These are phyloP conservation scores for Cryptomeria japonica DNA, from an alignment of 75 land plant species.

Conservation along the genomic window DNA sequence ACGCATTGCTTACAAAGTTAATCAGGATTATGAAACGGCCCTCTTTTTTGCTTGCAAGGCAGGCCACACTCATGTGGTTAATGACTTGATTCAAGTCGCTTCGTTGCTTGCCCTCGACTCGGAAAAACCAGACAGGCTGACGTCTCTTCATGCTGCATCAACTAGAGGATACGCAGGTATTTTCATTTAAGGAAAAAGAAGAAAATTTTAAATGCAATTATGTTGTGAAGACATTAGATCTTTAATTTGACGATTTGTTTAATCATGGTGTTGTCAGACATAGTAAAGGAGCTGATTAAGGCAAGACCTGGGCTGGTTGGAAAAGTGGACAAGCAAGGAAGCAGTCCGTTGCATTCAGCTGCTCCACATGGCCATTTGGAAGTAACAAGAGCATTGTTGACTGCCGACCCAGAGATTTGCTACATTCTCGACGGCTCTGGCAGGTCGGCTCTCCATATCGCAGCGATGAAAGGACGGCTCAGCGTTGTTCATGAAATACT, in stretches of 20 bases:
- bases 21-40: too few species aligned
- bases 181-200: too few species aligned
- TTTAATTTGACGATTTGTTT: too few species aligned
- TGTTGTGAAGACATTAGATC: too few species aligned
- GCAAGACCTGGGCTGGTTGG: slow-evolving; percentile 22
- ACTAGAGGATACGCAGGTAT: slow-evolving; percentile 18
- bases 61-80: too few species aligned
- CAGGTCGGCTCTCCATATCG: slow-evolving; percentile 20
- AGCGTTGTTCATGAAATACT: slow-evolving; percentile 12
- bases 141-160: slow-evolving; percentile 30
- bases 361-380: too few species aligned
- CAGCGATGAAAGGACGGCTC: neutral
- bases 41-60: too few species aligned
- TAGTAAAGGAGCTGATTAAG: slow-evolving; percentile 26
- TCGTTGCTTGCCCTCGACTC: slow-evolving; percentile 9
- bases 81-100: slow-evolving; percentile 7
- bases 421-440: slow-evolving; percentile 21
- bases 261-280: neutral
- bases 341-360: too few species aligned
- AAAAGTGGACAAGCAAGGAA: slow-evolving; percentile 18
- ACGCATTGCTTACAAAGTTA: too few species aligned
- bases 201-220: too few species aligned
- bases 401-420: slow-evolving; percentile 19
- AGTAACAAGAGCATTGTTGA: neutral
- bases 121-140: neutral